Evolutionary conservation across 2,329 filamentous ascomycete species (phyloP).

Genomic region (Pezicula rhizophila): DNA sequence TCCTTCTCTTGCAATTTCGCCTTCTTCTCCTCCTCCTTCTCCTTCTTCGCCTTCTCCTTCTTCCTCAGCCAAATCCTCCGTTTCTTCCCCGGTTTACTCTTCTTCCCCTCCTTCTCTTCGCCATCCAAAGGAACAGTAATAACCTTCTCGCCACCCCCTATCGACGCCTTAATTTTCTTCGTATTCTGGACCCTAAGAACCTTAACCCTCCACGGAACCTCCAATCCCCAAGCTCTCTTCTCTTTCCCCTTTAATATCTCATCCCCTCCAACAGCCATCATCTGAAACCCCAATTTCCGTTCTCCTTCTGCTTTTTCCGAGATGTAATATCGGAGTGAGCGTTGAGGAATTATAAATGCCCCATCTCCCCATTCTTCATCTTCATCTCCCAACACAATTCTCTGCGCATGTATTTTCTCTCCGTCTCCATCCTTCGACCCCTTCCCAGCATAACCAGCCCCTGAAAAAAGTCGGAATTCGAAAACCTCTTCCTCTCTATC

Average conservation of each 20-base stretch:
- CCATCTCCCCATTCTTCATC: slow-evolving; percentile 33
- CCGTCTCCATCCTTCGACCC: not conserved
- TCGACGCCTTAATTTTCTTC: slow-evolving; percentile 17
- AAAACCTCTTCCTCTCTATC: slow-evolving; percentile 36
- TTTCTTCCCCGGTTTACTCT: slow-evolving; percentile 52
- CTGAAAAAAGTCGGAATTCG: slow-evolving; percentile 49
- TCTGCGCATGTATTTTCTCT: slow-evolving; percentile 29
- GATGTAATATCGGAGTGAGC: slow-evolving; percentile 46
- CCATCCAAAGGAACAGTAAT: slow-evolving; percentile 4
- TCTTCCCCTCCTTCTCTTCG: slow-evolving; percentile 19
- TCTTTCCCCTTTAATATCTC: slow-evolving; percentile 40
- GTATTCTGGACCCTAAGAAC: slow-evolving; percentile 30
- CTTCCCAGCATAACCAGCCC: no score
- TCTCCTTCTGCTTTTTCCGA: slow-evolving; percentile 31
- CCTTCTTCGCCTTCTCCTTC: slow-evolving; percentile 35
- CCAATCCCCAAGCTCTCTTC: slow-evolving; percentile 48
- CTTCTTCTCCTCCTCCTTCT: slow-evolving; percentile 28
- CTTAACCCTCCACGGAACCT: slow-evolving; percentile 54
- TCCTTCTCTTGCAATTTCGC: slow-evolving; percentile 43
- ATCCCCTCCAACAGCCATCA: slow-evolving; percentile 46
- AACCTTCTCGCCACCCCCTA: not conserved
- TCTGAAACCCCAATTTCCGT: slow-evolving; percentile 34
- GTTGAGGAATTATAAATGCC: slow-evolving; percentile 32
- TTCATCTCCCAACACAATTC: slow-evolving; percentile 43
- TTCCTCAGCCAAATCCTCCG: slow-evolving; percentile 43